A percentile compares a stretch with the other conserved stretches of the same genome.
Conservation (phyloP, 2,329 filamentous ascomycete species). For the Tolypocladium endophyticum region DNA sequence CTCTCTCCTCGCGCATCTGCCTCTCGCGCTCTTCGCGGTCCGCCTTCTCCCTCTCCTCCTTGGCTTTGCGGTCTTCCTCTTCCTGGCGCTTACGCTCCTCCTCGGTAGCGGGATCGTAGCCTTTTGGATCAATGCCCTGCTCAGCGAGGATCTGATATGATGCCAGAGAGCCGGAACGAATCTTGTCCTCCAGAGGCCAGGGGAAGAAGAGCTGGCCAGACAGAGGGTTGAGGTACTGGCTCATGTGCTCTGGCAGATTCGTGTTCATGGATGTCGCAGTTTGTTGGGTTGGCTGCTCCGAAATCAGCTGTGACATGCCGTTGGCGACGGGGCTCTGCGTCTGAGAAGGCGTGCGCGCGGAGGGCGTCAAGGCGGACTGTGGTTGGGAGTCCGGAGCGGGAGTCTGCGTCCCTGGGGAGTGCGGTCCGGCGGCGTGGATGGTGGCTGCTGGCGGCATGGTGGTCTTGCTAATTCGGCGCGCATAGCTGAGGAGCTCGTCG, state of each 20-base stretch:
- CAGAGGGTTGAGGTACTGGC: constrained; percentile 42
- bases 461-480: constrained; percentile 68
- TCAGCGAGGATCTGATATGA: constrained; percentile 51
- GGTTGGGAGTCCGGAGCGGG: constrained; percentile 19
- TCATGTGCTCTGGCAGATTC: constrained; percentile 37
- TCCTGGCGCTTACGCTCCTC: constrained; percentile 39
- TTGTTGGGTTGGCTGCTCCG: constrained; percentile 22
- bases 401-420: constrained; percentile 18
- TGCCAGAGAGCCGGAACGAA: constrained; percentile 58
- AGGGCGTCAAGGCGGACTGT: constrained; percentile 19
- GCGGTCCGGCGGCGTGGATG: constrained; percentile 21
- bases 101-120: constrained; percentile 46
- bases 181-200: constrained; percentile 64
- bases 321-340: constrained; percentile 24
- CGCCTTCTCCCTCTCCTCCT: constrained; percentile 34
- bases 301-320: constrained; percentile 15
- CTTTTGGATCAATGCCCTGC: constrained; percentile 49
- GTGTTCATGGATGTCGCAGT: constrained; percentile 22
- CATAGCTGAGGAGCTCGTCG: constrained; percentile 65
- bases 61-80: constrained; percentile 36
- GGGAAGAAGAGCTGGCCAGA: constrained; percentile 56
- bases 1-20: constrained; percentile 26
- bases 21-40: constrained; percentile 36
- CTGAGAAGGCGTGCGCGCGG: constrained; percentile 20
- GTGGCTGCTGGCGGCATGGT: constrained; percentile 58